Evolutionary conservation across 306 rosid species (phyloP).

Genomic region (Aeschynomene evenia): DNA sequence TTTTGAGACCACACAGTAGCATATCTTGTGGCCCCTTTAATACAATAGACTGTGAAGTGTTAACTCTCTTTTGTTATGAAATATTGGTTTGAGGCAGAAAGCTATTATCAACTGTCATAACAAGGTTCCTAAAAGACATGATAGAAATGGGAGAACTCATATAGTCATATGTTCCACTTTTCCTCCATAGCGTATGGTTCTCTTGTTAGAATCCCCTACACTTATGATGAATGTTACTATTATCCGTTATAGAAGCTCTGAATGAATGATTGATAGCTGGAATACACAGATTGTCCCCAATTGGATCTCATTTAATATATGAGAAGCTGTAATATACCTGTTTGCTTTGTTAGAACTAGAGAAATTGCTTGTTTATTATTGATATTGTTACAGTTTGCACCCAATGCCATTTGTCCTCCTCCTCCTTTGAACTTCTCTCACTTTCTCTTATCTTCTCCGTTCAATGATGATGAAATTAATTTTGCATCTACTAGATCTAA

Average conservation of each 20-base stretch:
- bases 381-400: neutral
- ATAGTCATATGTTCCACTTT: neutral
- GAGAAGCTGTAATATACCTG: neutral
- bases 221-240: neutral
- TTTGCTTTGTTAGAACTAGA: slow-evolving; percentile 1
- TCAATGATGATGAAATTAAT: neutral
- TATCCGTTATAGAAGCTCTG: slow-evolving; percentile 1
- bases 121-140: neutral
- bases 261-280: slow-evolving; percentile 8
- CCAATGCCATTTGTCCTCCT: neutral
- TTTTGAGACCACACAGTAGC: neutral
- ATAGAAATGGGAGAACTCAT: neutral
- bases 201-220: neutral
- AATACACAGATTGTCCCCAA: neutral
- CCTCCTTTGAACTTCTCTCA: neutral
- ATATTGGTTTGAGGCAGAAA: neutral
- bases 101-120: neutral
- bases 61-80: neutral
- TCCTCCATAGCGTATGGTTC: neutral
- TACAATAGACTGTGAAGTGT: neutral
- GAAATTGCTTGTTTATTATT: slow-evolving; percentile 2
- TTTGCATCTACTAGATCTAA: neutral
- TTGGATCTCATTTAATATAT: neutral
- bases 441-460: slow-evolving; percentile 4
- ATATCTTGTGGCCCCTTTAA: neutral